Evolutionary conservation across 495 filamentous ascomycete species (phyloP), one percentile per base, ranked within the genome.

Genomic region (Saxophila tyrrhenica): DNA sequence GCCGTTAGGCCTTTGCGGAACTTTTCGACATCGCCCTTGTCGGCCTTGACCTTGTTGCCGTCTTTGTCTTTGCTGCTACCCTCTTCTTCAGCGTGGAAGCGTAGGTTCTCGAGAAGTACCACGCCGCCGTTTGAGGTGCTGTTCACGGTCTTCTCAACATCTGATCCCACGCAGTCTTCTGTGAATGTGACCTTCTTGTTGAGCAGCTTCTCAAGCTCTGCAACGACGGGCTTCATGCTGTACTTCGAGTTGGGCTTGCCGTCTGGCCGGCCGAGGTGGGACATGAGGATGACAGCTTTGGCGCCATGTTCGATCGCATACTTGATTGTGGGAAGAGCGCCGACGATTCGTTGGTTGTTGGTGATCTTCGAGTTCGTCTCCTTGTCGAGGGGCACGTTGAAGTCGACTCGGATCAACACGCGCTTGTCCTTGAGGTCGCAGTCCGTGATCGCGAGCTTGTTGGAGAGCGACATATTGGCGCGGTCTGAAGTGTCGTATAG

Each of bases 31-130:
- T 85, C 81, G 58, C 75, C 86, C 76, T 92, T 89, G 66, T 96
- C 90, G 61, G 92, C 94, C 80, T 96, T 65, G 66, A 89, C 82
- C 77, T 97, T 99, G 73, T 96, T 96, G 62, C 90, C 94, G 24
- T 92, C 82, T 45, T 76, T 81, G 67, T 95, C 89, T 75, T 91
- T 92, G 61, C 73, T 85, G 74, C 86, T 94, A 56, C 92, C 92
- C 73, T 99, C 92, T 74, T 99, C 92, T 76, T 96, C 92, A 47
- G 85, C 75, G 70, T 99, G 92, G 78, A 97, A 99, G 46, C 92
- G 86, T 67, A 99, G 75, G 75, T 99, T 99, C 79, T 99, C 92
- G 23, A 99, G 76, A 20, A 99, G 79, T 42, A 99, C 77, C 21
- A 99, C 81, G 58, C 87, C 81, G 62, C 94, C 92, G 67, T 80